phyloP scores from a whole-genome alignment of 2,329 filamentous ascomycete genomes.

The Aspergillus tubingensis region DNA sequence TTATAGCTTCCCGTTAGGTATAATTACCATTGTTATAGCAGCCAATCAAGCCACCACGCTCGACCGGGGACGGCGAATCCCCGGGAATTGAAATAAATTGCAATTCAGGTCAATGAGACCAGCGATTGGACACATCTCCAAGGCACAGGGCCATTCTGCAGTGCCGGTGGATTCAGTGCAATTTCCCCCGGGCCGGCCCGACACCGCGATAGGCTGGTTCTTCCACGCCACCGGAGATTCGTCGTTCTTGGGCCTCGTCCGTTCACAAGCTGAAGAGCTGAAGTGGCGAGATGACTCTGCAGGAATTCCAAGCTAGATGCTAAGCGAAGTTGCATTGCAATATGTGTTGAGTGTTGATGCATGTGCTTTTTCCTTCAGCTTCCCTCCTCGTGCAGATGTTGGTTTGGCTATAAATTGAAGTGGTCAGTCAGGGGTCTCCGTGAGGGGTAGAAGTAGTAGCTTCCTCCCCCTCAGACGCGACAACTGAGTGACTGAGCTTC shows the following conservation, averaged over 20 bases:
- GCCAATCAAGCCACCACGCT: not conserved
- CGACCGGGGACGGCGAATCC: conserved; percentile 1
- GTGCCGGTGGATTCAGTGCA: not conserved
- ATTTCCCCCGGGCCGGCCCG: conserved; percentile 1
- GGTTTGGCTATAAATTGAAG: conserved; percentile 1
- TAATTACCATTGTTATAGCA: not conserved
- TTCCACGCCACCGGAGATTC: not conserved
- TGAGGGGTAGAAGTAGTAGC: no score
- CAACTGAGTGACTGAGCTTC: not conserved
- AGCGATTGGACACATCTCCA: not conserved
- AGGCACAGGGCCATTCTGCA: not conserved
- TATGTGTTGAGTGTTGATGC: not conserved
- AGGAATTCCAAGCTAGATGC: not conserved
- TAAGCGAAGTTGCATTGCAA: conserved; percentile 1
- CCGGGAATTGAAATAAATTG: not conserved
- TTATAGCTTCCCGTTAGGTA: not conserved
- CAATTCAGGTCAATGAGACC: not conserved
- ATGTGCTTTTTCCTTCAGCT: not conserved
- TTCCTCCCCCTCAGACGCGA: not conserved
- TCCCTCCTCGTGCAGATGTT: not conserved
- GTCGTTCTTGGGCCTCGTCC: not conserved
- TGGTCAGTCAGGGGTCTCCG: not conserved
- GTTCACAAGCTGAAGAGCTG: not conserved
- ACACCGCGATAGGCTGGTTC: not conserved
- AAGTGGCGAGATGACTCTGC: not conserved